phyloP scores from a whole-genome alignment of 495 filamentous ascomycete species.

The Chaetomium cochliodes region DNA sequence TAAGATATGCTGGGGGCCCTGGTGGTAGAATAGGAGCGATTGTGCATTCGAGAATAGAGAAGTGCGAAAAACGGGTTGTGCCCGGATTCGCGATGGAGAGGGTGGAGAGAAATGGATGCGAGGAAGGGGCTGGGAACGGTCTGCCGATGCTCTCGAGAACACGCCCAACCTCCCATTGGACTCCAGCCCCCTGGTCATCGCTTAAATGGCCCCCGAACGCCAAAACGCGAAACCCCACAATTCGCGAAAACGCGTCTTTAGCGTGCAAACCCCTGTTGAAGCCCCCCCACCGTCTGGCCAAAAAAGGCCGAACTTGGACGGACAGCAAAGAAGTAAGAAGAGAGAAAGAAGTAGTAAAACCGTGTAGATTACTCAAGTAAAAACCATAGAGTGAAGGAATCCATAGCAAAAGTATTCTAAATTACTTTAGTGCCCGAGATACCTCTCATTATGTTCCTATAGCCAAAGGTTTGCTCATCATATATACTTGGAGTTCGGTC shows the following conservation, averaged over 20 bases:
- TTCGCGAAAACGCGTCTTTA: constrained; percentile 8
- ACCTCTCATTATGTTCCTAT: too few relatives aligned
- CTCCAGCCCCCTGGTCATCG: constrained; percentile 21
- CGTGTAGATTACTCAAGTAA: too few relatives aligned
- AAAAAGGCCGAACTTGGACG: too few relatives aligned
- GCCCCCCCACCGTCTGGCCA: too few relatives aligned
- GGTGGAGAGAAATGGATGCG: constrained; percentile 20
- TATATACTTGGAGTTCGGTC: too few relatives aligned
- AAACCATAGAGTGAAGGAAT: too few relatives aligned
- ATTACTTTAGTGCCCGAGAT: too few relatives aligned
- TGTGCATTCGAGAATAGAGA: background rate
- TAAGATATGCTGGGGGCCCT: constrained; percentile 20
- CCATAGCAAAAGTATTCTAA: too few relatives aligned
- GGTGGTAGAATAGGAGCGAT: background rate
- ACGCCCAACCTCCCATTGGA: constrained; percentile 28
- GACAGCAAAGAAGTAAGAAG: too few relatives aligned
- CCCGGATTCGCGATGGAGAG: constrained; percentile 11
- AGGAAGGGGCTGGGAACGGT: constrained; percentile 28
- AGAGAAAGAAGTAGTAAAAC: too few relatives aligned
- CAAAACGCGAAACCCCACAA: constrained; percentile 31
- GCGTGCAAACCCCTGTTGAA: constrained; percentile 8
- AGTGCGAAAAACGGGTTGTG: constrained; percentile 7
- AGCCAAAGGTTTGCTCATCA: too few relatives aligned
- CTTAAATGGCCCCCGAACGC: constrained; percentile 26
- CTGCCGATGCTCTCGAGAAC: constrained; percentile 21